Base-by-base conservation (phyloP, 2,329 filamentous ascomycete genomes). In the Aspergillus tubingensis region DNA sequence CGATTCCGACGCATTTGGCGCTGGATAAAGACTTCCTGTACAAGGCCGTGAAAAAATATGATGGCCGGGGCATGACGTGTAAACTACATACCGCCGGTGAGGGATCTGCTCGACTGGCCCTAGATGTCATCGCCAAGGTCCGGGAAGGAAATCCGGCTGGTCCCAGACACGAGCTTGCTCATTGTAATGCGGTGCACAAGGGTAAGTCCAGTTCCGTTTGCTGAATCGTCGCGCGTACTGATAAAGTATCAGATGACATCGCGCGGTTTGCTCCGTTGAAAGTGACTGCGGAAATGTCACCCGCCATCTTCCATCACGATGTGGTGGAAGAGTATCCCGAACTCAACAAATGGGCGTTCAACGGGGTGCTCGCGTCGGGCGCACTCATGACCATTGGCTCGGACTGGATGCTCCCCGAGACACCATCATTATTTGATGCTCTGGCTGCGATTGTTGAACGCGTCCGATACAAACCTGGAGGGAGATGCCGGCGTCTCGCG, bases 31-130 rank as follows among this genome's bases (percentile, higher is more conserved):
- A 62, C 15, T 49, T 58, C 11, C 52, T 75, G 5, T 62, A 62
- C 3, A 66, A 71, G 5, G 69, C 69, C 1, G 53, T 77, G 1
- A 53, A 59, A 7, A 66, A 69, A 38, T 75, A 72, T 49, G 74
- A 76, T 49, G 58, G 65, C 17, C 62, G 62, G 21, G 72, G 71
- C 8, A 66, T 72, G 57, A 76, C 74, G 1, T 68, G 72, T 27
- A 77, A 76, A 50, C 65, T 76, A 3, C 75, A 77, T 44, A 70
- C 68, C 30, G 69, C 71, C 6, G 75, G 74, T 1, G 59, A 67
- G 15, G 74, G 74, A 8, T 64, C 66, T 13, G 71, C 70, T 6
- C 61, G 73, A 17, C 64, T 66, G 19, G 74, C 73, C 3, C 61
- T 77, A 5, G 70, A 77, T 43, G 67, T 64, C 11, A 68, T 74